Base-by-base conservation (phyloP, 768 basidiomycete genomes). In the Calvatia gigantea region DNA sequence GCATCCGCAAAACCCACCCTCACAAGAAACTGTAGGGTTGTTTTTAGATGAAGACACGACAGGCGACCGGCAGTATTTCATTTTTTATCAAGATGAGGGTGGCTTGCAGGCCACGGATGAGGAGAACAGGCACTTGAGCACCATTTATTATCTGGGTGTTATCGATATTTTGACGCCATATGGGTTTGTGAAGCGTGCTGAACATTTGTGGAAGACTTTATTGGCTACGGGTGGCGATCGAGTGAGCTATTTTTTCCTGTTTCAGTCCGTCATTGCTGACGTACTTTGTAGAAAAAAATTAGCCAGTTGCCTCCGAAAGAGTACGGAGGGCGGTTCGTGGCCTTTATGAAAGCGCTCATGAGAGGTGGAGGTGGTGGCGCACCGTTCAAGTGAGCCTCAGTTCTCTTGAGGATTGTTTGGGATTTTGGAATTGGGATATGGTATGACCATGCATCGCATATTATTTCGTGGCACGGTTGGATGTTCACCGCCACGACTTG, bases 91-190 rank as follows among this genome's bases (percentile, higher is more conserved):
- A 63, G 95, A 99, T 65, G 97, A 98, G 62, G 94, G 94, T 11
- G 97, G 97, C 0, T 66, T 96, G 41, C 80, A 89, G 29, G 92
- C 94, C 32, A 97, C 96, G 15, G 85, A 95, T 68, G 95, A 98
- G 63, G 71, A 69, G 7, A 96, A 98, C 68, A 76, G 80, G 17
- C 69, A 77, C 1, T 70, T 87, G 71, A 86, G 88, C 60, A 83
- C 83, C 44, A 88, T 97, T 53, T 97, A 96, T 69, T 98, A 98
- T 69, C 76, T 98, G 7, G 96, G 97, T 21, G 82, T 99, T 51
- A 99, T 99, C 65, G 97, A 99, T 70, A 98, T 98, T 60, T 73
- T 95, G 57, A 98, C 97, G 23, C 96, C 95, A 2, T 99, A 92
- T 68, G 82, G 77, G 17, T 61, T 68, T 17, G 62, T 80, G 58